Base-by-base conservation (phyloP, 78 protist genomes). In the Dictyostelium firmibasis region DNA sequence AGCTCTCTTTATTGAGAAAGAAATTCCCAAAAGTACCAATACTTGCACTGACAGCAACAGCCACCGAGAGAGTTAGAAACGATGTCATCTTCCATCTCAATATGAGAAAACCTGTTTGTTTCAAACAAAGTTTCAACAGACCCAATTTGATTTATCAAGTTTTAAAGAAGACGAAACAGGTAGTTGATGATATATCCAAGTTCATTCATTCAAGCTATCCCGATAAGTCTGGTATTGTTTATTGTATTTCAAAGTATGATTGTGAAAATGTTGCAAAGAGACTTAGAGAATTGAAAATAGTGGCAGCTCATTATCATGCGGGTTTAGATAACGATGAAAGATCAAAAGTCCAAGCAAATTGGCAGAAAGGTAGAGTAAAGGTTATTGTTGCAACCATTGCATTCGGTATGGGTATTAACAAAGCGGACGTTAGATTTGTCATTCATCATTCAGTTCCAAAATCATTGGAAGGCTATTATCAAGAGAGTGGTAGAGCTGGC, bases 321-420 rank as follows among this genome's bases (percentile, higher is more conserved):
- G 95, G 96, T n/a, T 43, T 98, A 85, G 35, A 47, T n/a, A 16
- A 47, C 4, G 72, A 62, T 33, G 96, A 79, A 3, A 96, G 99
- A 18, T 20, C n/a, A 7, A 11, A 9, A 5, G 79, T 75, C 33
- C 99, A 98, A 79, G 72, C 14, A 10, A 57, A 4, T 5, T 99
- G 99, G 99, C 64, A 69, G 83, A 38, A 41, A 8, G 99, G 96
- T 33, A n/a, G 79, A 27, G 9, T 91, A 23, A 78, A 88, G 41
- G 97, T 99, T 69, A 93, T 99, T 27, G 75, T 84, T 25, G 99
- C 99, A 29, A 99, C 99, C 27, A 97, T 99, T 43, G 99, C 99
- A 3, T 99, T 99, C 81, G 99, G 99, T 50, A 98, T 99, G 99
- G 99, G 99, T 97, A 99, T 99, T 84, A 97, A 99, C 95, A 99